Evolutionary conservation across 2,329 filamentous ascomycete genomes (phyloP), one percentile per base, ranked within the genome.

Genomic region (Pyrenophora tritici-repentis): DNA sequence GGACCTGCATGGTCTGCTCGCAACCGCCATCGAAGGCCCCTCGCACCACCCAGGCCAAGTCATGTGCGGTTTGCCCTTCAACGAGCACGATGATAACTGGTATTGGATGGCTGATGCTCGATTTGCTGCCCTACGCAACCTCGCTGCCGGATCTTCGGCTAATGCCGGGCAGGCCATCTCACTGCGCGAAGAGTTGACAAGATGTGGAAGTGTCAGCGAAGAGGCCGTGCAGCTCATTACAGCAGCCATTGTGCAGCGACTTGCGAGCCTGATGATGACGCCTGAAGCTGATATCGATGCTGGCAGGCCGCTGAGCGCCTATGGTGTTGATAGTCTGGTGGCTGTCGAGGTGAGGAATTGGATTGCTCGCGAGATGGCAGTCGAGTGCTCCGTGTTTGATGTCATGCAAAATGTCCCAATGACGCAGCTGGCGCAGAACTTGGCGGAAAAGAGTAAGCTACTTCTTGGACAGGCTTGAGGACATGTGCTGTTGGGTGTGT

Each of bases 291-390:
- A 63, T 17, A 50, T 62, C 7, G 60, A 66, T 38, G 42, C 59
- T 0, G 41, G 37, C 2, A 58, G 52, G 29, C 56, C 67, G 13
- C 40, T 68, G 29, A 64, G 36, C 29, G 39, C 38, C 4, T 56
- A 54, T 33, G 63, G 63, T 3, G 48, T 67, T 13, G 63, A 66
- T 34, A 60, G 53, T 14, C 50, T 67, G 9, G 51, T 63, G 1
- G 59, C 61, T 18, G 50, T 66, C 7, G 59, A 63, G 36, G 14
- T 66, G 7, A 41, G 61, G 2, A 63, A 60, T 6, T 55, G 50
- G 56, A 18, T 61, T 1, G 44, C 42, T 3, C 34, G 36, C 10
- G 36, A 50, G 17, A 44, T 51, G 34, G 20, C n/a, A 1, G 47
- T 42, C 0, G 47, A 55, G 13, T 40, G 47, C 20, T 46, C 54